Conservation (phyloP, 805 yeast species). For the Candida corydali region DNA sequence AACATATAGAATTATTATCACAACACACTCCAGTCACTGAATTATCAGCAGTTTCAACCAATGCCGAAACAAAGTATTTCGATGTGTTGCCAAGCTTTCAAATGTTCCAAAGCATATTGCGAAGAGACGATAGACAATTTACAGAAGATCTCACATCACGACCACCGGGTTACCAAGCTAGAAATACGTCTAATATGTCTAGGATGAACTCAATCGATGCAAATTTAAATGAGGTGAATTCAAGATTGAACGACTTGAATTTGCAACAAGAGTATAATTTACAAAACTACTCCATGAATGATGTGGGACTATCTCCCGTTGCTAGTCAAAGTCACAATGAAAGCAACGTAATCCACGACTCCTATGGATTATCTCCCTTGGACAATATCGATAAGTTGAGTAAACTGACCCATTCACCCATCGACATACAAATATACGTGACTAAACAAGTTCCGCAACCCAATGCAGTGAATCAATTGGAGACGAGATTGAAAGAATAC, state of each 20-base stretch:
- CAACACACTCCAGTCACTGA: conserved; percentile 12
- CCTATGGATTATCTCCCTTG: conserved; percentile 43
- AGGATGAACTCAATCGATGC: conserved; percentile 7
- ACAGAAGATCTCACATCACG: conserved; percentile 25
- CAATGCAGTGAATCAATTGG: conserved; percentile 33
- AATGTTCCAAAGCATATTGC: conserved; percentile 53
- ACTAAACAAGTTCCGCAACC: conserved; percentile 52
- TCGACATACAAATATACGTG: conserved; percentile 46
- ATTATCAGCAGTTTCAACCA: conserved; percentile 20
- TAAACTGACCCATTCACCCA: conserved; percentile 35
- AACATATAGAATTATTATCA: conserved; percentile 25
- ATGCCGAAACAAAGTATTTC: conserved; percentile 36
- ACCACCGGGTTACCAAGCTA: conserved; percentile 38
- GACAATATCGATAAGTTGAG: conserved; percentile 51
- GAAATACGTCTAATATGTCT: conserved; percentile 17
- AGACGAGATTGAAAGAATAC: conserved; percentile 43
- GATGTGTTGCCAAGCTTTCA: conserved; percentile 69
- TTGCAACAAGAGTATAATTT: conserved; percentile 11
- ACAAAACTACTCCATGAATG: conserved; percentile 4
- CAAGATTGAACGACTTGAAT: conserved; percentile 11
- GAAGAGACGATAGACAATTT: conserved; percentile 38
- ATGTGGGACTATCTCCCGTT: conserved; percentile 1
- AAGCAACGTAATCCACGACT: conserved; percentile 11
- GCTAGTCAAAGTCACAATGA: conserved; percentile 6
- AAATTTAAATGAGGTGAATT: conserved; percentile 7